Conservation (phyloP, 176 grass and related monocot species). For the Lolium multiflorum region DNA sequence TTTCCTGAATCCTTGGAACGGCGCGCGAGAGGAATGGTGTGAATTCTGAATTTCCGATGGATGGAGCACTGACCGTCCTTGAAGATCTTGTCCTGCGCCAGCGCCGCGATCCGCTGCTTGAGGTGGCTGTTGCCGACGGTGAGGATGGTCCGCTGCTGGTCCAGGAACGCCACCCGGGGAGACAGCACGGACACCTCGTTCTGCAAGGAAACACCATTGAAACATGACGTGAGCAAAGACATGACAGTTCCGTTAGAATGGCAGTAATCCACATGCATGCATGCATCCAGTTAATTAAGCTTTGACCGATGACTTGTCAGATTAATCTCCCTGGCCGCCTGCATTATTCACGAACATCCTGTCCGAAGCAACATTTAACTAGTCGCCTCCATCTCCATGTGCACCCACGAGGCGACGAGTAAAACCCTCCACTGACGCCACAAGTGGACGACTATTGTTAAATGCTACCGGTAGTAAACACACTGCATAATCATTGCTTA, state of each 20-base stretch:
- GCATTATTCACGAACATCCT: background rate
- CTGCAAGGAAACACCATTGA: slow-evolving; percentile 34
- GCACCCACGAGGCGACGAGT: slow-evolving; percentile 22
- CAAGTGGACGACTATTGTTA: background rate
- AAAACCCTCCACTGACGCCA: background rate
- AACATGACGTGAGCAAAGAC: background rate
- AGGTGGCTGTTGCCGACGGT: slow-evolving; percentile 98
- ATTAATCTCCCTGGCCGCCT: background rate
- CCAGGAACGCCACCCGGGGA: slow-evolving; percentile 84
- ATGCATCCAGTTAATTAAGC: background rate
- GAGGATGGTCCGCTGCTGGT: slow-evolving; percentile 90
- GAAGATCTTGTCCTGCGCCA: slow-evolving; percentile 94
- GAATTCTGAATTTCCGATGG: background rate
- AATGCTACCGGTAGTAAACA: slow-evolving; percentile 4
- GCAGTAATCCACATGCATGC: background rate
- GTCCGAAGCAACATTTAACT: background rate
- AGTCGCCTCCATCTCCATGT: slow-evolving; percentile 35
- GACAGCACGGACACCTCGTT: slow-evolving; percentile 87
- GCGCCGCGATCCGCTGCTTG: slow-evolving; percentile 94
- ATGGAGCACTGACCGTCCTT: slow-evolving; percentile 72
- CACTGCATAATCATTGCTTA: background rate
- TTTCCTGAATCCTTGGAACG: background rate
- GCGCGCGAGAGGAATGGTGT: background rate
- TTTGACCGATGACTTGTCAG: background rate
- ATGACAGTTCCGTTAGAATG: background rate